These are phyloP conservation scores for Trichoderma atrobrunneum DNA, from an alignment of 2,329 filamentous ascomycete genomes.

Conservation along the genomic window DNA sequence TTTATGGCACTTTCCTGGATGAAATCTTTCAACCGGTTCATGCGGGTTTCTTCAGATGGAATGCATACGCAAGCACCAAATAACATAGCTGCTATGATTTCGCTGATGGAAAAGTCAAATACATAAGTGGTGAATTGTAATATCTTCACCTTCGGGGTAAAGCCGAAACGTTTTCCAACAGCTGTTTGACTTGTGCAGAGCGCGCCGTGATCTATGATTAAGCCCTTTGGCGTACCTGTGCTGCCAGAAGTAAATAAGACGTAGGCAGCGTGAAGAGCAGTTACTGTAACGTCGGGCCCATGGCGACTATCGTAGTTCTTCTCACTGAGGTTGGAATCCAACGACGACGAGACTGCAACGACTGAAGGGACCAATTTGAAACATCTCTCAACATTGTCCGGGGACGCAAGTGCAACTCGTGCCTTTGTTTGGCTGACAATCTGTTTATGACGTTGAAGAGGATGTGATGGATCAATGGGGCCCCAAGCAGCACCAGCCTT, in stretches of 20 bases:
- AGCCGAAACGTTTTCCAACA: background rate
- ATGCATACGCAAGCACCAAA: background rate
- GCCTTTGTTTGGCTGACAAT: slow-evolving; percentile 1
- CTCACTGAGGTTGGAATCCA: background rate
- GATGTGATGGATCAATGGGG: background rate
- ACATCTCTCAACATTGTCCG: background rate
- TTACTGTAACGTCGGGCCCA: background rate
- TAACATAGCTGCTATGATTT: background rate
- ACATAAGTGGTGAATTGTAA: background rate
- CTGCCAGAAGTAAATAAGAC: background rate
- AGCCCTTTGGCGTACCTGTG: background rate
- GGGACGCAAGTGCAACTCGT: background rate
- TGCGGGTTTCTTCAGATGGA: background rate
- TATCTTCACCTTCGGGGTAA: background rate
- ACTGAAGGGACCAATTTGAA: background rate
- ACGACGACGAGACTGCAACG: background rate
- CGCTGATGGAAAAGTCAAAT: background rate
- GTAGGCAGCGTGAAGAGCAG: background rate
- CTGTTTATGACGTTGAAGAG: background rate
- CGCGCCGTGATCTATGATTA: background rate
- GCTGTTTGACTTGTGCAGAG: background rate
- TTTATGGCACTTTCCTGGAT: background rate
- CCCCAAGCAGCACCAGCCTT: slow-evolving; percentile 1
- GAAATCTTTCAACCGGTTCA: background rate
- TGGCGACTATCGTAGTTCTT: background rate